Base-by-base conservation (phyloP, 2,329 filamentous ascomycete species). In the Scleromitrula shiraiana region DNA sequence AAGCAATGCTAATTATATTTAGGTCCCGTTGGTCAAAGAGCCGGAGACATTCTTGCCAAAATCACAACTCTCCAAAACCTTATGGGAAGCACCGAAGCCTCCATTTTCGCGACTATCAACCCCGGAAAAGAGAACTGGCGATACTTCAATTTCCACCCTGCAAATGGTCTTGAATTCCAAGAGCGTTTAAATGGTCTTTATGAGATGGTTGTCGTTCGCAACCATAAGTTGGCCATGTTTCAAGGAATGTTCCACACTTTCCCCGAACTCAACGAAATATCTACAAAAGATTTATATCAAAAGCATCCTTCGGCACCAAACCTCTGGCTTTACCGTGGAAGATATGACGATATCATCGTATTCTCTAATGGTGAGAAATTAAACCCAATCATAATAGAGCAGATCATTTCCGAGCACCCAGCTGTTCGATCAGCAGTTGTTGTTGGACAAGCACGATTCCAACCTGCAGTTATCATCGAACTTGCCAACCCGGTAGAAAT, bases 301-400 rank as follows among this genome's bases (percentile, higher is more conserved):
- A 36, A 38, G 9, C 41, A 50, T 26, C 41, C 47, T 14, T 26
- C 26, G 5, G 27, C 15, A 15, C 35, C 41, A 14, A 42, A 35
- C 17, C 7, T 36, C 14, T 46, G 47, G 47, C 20, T 26, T 7
- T 35, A 40, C 19, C 26, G 36, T 1, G 41, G 41, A 3, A 44
- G 68, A 5, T 50, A 53, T 8, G 68, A 72, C 46, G 68, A 72
- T 55, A 61, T 70, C 17, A 65, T 71, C 30, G 66, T 70, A 0
- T 58, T 70, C 22, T 64, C 62, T 19, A 70, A 66, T 35, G 70
- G 70, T 2, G 68, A 70, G 46, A 72, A 71, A 50, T 61, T 70
- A 2, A 49, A 49, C 3, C 46, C 46, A 3, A 15, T 38, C n/a
- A 45, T 42, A 7, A 33, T 50, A 20, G 47, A 50, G 15, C 20